A percentile compares a stretch with the other conserved stretches of the same genome.
Evolutionary conservation across 1,284 basidiomycete species (phyloP).

Genomic region (Heterobasidion occidentale): DNA sequence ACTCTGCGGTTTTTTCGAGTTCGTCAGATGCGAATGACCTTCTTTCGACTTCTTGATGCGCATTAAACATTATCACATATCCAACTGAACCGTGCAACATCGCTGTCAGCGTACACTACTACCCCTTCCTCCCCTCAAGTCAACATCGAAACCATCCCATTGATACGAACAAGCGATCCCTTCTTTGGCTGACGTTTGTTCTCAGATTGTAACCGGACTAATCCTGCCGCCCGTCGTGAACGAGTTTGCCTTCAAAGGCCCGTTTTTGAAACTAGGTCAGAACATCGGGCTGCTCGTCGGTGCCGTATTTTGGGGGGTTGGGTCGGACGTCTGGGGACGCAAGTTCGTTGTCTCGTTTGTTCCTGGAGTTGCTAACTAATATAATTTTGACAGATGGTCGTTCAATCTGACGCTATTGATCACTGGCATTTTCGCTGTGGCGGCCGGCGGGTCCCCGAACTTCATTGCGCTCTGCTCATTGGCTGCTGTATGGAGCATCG

Average conservation of each 20-base stretch:
- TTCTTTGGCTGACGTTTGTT: not conserved
- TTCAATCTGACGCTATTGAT: constrained; percentile 75
- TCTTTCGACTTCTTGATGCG: too few species aligned
- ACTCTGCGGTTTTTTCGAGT: not conserved
- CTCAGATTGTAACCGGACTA: constrained; percentile 44
- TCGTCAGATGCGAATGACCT: not conserved
- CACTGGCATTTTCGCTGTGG: constrained; percentile 57
- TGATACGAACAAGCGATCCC: not conserved
- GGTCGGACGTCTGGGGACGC: constrained; percentile 54
- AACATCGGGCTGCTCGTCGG: constrained; percentile 60
- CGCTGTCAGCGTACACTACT: too few species aligned
- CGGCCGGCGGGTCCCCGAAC: constrained; percentile 51
- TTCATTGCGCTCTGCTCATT: constrained; percentile 44
- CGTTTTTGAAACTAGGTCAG: constrained; percentile 46
- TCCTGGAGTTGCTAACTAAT: not conserved
- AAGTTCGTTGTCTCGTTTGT: constrained; percentile 21
- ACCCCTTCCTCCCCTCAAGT: too few species aligned
- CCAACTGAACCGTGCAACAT: too few species aligned
- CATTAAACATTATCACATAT: too few species aligned
- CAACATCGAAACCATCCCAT: not conserved
- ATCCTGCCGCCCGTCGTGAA: constrained; percentile 46
- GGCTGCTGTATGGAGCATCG: constrained; percentile 49
- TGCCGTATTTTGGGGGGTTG: constrained; percentile 56
- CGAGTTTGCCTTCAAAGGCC: constrained; percentile 46
- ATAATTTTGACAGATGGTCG: constrained; percentile 36